Evolutionary conservation across 1,139 yeast species (phyloP), one percentile per base, ranked within the genome.

Genomic region (Lizanozyma gosingica): DNA sequence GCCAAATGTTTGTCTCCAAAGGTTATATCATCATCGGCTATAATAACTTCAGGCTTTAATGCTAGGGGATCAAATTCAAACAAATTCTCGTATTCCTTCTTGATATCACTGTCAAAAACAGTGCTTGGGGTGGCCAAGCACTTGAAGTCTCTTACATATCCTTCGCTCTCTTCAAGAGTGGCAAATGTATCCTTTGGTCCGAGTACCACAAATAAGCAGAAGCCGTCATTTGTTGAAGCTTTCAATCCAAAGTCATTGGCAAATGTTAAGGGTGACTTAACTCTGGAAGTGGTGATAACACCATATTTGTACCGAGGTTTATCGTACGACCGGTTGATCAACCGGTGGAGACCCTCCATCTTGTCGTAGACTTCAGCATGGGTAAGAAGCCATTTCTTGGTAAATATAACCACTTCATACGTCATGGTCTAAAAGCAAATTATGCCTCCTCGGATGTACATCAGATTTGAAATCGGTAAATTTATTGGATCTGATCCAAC

Each of bases 261-360:
- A 22, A 77, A 54, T 1, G 58, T 43, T 0, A 48, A 48, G 0
- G 49, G 45, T 18, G 50, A 37, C 39, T 64, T 63, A 36, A 78
- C 61, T 42, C 86, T 58, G 2, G 66, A 55, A 0, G 74, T 59
- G 4, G 51, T 47, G 14, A 79, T 68, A 2, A 76, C 54, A 2
- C 63, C 60, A 50, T 57, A 78, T 46, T 64, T 66, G 50, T 47
- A 59, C 40, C 71, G 60, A 3, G 70, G 67, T 43, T 71, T 67
- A 43, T 67, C 62, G 48, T 78, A 78, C 0, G 78, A 76, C 40
- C 62, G 62, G 52, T 78, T 79, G 45, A 67, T 49, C n/a, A 64
- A 38, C 29, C 51, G 44, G 22, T 49, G 42, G 17, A 63, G 43
- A 11, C 46, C 48, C 14, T 42, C 48, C 37, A 52, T 52, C 18